Percentiles rank a stretch among this genome's conserved stretches.
phyloP scores from a whole-genome alignment of 2,329 filamentous ascomycete genomes.

The Clonostachys solani region DNA sequence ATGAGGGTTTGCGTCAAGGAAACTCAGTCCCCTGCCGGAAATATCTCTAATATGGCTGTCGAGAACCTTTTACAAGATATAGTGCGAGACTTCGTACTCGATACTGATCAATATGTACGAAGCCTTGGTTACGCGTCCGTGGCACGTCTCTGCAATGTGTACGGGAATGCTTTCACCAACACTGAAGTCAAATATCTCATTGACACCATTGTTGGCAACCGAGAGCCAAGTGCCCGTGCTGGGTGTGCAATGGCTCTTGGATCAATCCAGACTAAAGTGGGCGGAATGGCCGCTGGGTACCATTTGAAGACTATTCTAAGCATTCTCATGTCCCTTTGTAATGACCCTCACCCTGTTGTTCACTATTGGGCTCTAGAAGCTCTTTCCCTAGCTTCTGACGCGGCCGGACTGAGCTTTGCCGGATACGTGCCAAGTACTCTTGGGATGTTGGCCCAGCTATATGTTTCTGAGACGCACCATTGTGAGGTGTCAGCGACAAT shows the following conservation, averaged over 20 bases:
- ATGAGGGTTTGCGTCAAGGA: slow-evolving; percentile 84
- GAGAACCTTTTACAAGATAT: slow-evolving; percentile 82
- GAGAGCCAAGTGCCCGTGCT: slow-evolving; percentile 87
- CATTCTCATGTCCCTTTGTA: slow-evolving; percentile 95
- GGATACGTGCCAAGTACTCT: slow-evolving; percentile 85
- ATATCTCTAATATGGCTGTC: slow-evolving; percentile 69
- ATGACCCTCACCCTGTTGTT: slow-evolving; percentile 89
- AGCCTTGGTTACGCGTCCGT: slow-evolving; percentile 81
- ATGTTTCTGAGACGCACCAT: slow-evolving; percentile 88
- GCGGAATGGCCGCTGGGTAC: slow-evolving; percentile 94
- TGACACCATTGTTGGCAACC: slow-evolving; percentile 89
- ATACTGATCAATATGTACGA: slow-evolving; percentile 82
- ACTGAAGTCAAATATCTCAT: slow-evolving; percentile 87
- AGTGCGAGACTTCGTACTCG: slow-evolving; percentile 66
- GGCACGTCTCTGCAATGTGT: slow-evolving; percentile 77
- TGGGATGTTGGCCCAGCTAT: slow-evolving; percentile 91
- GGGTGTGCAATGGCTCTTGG: slow-evolving; percentile 93
- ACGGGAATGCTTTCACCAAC: slow-evolving; percentile 86
- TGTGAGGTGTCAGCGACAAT: slow-evolving; percentile 74
- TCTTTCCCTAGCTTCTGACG: slow-evolving; percentile 80
- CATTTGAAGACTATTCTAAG: slow-evolving; percentile 97
- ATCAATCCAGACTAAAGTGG: slow-evolving; percentile 90
- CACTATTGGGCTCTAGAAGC: slow-evolving; percentile 97
- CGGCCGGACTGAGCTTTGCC: slow-evolving; percentile 88
- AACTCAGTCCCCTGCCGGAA: slow-evolving; percentile 66